phyloP scores from a whole-genome alignment of 176 grass and related monocot genomes.

The Eleusine indica region DNA sequence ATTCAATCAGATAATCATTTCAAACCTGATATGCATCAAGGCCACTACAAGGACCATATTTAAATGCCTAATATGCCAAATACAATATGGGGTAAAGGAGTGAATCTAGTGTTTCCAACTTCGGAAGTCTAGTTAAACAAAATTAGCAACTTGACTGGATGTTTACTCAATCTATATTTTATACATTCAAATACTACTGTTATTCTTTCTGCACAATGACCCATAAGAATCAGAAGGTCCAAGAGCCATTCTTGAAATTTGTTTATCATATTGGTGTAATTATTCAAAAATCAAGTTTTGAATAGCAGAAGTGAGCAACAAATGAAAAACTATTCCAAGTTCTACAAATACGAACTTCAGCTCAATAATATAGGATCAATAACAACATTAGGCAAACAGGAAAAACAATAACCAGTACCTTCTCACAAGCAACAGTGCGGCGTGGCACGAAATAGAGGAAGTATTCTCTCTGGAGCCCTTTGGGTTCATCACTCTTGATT shows the following conservation, averaged over 20 bases:
- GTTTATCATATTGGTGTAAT: background rate
- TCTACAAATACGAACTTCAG: constrained; percentile 1
- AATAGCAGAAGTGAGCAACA: background rate
- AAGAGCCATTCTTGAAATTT: background rate
- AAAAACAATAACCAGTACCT: constrained; percentile 51
- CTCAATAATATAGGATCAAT: background rate
- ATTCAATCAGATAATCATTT: constrained; percentile 8
- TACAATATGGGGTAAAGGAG: background rate
- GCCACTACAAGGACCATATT: background rate
- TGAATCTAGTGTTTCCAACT: background rate
- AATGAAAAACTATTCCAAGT: constrained; percentile 14
- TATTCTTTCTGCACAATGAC: constrained; percentile 8
- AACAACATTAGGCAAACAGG: constrained; percentile 1
- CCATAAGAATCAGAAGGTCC: constrained; percentile 3
- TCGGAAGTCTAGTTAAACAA: background rate
- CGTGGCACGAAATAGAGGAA: constrained; percentile 86
- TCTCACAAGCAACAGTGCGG: constrained; percentile 83
- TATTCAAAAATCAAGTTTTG: constrained; percentile 6
- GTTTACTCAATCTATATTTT: constrained; percentile 5
- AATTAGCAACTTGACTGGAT: constrained; percentile 17
- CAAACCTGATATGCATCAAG: background rate
- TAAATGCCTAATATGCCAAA: constrained; percentile 5
- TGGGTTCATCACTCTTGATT: constrained; percentile 66
- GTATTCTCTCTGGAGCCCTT: constrained; percentile 81
- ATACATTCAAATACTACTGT: background rate